phyloP scores from a whole-genome alignment of 108 stramenopile genomes.

The Schizochytrium sp. region DNA sequence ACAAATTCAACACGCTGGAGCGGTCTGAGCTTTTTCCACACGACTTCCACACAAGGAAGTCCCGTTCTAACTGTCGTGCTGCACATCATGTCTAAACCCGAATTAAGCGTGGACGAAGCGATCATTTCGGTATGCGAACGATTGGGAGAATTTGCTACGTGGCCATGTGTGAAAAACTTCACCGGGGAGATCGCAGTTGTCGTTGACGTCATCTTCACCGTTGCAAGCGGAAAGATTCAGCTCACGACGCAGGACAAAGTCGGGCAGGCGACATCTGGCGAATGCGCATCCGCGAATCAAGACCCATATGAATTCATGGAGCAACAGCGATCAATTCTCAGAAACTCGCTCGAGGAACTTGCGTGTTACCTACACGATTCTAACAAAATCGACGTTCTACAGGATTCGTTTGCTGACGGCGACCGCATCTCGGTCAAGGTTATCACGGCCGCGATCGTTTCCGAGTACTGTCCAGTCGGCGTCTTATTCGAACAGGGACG shows the following conservation, averaged over 20 bases:
- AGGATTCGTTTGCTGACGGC: neutral
- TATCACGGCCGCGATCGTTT: neutral
- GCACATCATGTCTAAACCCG: neutral
- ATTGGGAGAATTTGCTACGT: neutral
- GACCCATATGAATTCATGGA: too few relatives aligned
- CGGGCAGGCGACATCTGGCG: too few relatives aligned
- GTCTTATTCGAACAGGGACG: neutral
- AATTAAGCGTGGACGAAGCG: neutral
- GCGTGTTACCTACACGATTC: neutral
- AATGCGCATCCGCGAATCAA: too few relatives aligned
- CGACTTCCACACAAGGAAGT: neutral
- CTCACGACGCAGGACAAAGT: too few relatives aligned
- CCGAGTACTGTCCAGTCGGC: neutral
- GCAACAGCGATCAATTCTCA: too few relatives aligned
- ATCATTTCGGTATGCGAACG: neutral
- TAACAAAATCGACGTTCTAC: neutral
- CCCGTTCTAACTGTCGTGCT: neutral
- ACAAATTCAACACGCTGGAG: neutral
- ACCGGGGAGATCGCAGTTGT: too few relatives aligned
- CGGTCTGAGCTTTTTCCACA: neutral
- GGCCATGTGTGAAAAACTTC: too few relatives aligned
- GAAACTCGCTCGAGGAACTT: neutral
- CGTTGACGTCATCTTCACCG: too few relatives aligned
- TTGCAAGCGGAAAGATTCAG: too few relatives aligned
- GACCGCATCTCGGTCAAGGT: neutral